A percentile compares a stretch with the other conserved stretches of the same genome.
Conservation (phyloP, 2,329 filamentous ascomycete species). For the Sclerotinia minor region DNA sequence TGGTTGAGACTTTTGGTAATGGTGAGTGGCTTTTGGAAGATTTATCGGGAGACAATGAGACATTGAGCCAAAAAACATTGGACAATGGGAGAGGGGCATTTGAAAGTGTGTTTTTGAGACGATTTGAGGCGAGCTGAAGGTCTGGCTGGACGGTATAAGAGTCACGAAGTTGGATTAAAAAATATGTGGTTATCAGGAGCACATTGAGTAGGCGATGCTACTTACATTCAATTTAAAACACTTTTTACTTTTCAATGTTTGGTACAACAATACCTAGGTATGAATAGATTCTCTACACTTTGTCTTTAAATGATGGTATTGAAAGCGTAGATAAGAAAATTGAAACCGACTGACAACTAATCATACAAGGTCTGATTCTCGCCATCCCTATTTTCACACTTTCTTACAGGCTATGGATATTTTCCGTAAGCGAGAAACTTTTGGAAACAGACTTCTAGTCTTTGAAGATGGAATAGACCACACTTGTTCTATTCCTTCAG, state of each 20-base stretch:
- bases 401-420: too few species aligned
- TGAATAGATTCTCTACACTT: too few species aligned
- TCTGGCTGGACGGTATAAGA: neutral
- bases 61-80: neutral
- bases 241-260: too few species aligned
- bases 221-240: too few species aligned
- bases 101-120: neutral
- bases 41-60: neutral
- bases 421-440: too few species aligned
- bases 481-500: neutral
- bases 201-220: neutral
- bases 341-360: too few species aligned
- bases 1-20: constrained; percentile 4
- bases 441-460: too few species aligned
- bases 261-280: too few species aligned
- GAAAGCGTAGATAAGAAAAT: too few species aligned
- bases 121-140: neutral
- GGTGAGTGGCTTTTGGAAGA: constrained; percentile 7
- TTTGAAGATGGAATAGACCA: neutral
- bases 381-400: too few species aligned
- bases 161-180: neutral
- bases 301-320: too few species aligned
- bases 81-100: constrained; percentile 20
- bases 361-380: too few species aligned
- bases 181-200: fast-evolving